Evolutionary conservation across 2,329 filamentous ascomycete species (phyloP).

Genomic region (Aureobasidium leucospermi): DNA sequence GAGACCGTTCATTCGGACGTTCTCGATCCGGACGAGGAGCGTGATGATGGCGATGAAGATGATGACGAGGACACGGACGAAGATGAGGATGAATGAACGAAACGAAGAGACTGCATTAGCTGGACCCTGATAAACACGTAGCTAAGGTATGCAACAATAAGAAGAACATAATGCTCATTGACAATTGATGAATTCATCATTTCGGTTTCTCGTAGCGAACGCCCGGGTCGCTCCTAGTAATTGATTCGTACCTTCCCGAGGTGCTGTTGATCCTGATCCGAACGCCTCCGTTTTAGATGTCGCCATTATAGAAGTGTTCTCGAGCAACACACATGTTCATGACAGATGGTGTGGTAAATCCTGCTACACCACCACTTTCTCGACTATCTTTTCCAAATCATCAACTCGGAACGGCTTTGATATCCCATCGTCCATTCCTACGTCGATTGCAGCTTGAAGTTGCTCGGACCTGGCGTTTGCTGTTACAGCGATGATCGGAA

Average conservation of each 20-base stretch:
- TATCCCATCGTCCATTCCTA: constrained; percentile 51
- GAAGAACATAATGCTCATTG: too few species aligned
- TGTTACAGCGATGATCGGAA: constrained; percentile 65
- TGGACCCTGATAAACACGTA: too few species aligned
- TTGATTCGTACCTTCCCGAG: too few species aligned
- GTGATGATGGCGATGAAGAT: background rate
- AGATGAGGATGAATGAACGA: background rate
- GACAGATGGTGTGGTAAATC: too few species aligned
- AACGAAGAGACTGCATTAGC: background rate
- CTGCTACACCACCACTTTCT: background rate
- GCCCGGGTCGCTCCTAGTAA: too few species aligned
- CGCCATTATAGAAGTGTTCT: too few species aligned
- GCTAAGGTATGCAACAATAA: too few species aligned
- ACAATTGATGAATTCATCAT: too few species aligned
- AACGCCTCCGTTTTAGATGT: too few species aligned
- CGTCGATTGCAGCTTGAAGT: constrained; percentile 53
- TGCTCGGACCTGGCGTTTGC: constrained; percentile 59
- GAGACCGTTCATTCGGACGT: background rate
- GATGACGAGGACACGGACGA: background rate
- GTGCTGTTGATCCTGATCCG: too few species aligned
- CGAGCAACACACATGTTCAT: too few species aligned
- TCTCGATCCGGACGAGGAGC: background rate
- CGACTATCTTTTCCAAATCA: background rate
- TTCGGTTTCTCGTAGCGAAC: too few species aligned
- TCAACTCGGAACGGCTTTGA: constrained; percentile 13